Evolutionary conservation across 2,329 filamentous ascomycete species (phyloP).

Genomic region (Mariannaea elegans): DNA sequence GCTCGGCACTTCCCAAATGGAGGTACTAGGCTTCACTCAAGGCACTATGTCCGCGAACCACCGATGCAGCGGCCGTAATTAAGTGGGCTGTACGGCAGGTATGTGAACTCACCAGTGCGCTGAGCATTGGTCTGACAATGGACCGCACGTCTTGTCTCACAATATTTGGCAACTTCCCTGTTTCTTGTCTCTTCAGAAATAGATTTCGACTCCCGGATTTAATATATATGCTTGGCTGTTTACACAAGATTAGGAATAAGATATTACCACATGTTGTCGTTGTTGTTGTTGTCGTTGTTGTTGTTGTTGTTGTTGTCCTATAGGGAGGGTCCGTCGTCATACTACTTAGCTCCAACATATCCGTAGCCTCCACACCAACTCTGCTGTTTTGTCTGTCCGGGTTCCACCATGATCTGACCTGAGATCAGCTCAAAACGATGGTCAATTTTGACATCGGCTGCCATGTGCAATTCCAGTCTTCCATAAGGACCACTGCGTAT

Average conservation of each 20-base stretch:
- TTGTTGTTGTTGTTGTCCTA: too few relatives aligned
- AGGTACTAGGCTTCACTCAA: conserved; percentile 11
- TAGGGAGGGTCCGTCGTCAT: too few relatives aligned
- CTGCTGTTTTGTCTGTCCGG: neutral
- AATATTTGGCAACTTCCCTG: neutral
- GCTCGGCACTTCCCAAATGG: conserved; percentile 16
- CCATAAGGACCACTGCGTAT: neutral
- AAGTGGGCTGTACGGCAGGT: conserved; percentile 10
- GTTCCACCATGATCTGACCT: conserved; percentile 33
- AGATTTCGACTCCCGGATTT: neutral
- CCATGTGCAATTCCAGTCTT: conserved; percentile 34
- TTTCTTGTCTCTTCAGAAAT: conserved; percentile 4
- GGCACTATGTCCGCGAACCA: conserved; percentile 20
- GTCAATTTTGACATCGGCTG: conserved; percentile 32
- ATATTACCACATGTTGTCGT: neutral
- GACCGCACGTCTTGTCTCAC: conserved; percentile 1
- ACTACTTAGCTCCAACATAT: too few relatives aligned
- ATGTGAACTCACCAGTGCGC: conserved; percentile 17
- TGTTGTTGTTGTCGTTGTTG: too few relatives aligned
- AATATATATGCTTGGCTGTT: conserved; percentile 6
- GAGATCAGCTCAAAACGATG: conserved; percentile 39
- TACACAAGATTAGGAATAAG: neutral
- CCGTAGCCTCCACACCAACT: neutral
- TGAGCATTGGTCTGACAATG: conserved; percentile 24
- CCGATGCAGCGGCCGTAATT: conserved; percentile 5